These are phyloP conservation scores for Angomonas ambiguus DNA, from an alignment of 208 protist species.

Conservation along the genomic window DNA sequence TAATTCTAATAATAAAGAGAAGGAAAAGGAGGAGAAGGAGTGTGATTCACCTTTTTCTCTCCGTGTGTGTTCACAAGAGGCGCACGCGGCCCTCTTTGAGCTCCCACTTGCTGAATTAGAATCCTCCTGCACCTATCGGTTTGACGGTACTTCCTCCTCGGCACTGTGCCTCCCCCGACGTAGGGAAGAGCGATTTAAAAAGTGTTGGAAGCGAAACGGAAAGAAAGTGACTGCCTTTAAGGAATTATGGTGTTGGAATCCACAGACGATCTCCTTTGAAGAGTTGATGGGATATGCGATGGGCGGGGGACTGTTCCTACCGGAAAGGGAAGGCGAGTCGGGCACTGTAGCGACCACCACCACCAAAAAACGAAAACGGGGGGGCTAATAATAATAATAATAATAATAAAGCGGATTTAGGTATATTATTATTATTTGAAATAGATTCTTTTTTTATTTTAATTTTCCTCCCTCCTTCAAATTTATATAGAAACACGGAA, in stretches of 20 bases:
- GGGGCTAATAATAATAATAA: not conserved
- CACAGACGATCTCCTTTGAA: not conserved
- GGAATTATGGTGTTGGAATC: not conserved
- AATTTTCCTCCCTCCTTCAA: not conserved
- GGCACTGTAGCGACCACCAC: too few relatives aligned
- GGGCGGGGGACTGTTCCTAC: too few relatives aligned
- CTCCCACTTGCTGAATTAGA: too few relatives aligned
- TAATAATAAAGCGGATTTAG: not conserved
- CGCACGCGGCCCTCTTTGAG: too few relatives aligned
- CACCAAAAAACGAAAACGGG: not conserved
- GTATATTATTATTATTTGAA: not conserved
- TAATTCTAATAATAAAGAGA: too few relatives aligned
- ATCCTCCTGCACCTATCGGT: too few relatives aligned
- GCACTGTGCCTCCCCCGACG: too few relatives aligned
- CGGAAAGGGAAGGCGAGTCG: too few relatives aligned
- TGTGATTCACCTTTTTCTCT: conserved; percentile 2
- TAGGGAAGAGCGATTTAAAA: not conserved
- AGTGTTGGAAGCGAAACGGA: not conserved
- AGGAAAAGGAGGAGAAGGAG: too few relatives aligned
- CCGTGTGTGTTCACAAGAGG: too few relatives aligned
- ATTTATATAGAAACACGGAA: not conserved
- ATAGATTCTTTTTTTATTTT: conserved; percentile 12
- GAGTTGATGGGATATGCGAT: not conserved
- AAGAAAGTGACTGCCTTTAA: not conserved
- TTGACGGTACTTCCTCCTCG: too few relatives aligned